phyloP scores from a whole-genome alignment of 495 filamentous ascomycete genomes.

The Aspergillus egyptiacus region DNA sequence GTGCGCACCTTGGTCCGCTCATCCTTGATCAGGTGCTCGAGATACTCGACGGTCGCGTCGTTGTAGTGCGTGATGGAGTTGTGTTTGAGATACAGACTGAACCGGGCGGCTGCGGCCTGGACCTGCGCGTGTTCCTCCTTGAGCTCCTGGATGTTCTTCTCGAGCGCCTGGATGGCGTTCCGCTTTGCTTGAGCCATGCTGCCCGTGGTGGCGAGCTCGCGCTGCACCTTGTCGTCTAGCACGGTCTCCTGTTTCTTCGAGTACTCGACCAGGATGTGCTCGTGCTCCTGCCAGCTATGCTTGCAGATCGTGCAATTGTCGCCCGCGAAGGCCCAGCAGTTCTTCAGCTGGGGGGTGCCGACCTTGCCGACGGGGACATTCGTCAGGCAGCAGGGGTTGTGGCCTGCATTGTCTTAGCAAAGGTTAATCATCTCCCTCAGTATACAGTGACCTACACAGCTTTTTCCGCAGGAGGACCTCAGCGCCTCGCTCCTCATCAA shows the following conservation, averaged over 20 bases:
- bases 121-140: slow-evolving; percentile 3
- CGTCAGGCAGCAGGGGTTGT: slow-evolving; percentile 5
- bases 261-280: slow-evolving; percentile 10
- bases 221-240: background rate
- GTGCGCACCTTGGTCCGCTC: slow-evolving; percentile 4
- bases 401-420: slow-evolving; percentile 2
- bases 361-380: slow-evolving; percentile 9
- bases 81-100: slow-evolving; percentile 7
- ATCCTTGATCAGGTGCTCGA: slow-evolving; percentile 8
- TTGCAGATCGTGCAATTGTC: background rate
- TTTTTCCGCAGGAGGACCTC: slow-evolving; percentile 7
- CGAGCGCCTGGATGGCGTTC: slow-evolving; percentile 1
- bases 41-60: slow-evolving; percentile 7
- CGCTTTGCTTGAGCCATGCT: slow-evolving; percentile 1
- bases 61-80: slow-evolving; percentile 11
- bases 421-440: background rate
- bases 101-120: background rate
- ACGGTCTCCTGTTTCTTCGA: slow-evolving; percentile 3
- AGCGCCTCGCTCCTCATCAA: background rate
- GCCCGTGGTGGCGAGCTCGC: background rate
- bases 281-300: slow-evolving; percentile 8
- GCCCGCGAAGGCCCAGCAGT: background rate
- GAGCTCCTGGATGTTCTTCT: slow-evolving; percentile 5
- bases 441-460: background rate
- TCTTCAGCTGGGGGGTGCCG: slow-evolving; percentile 7